Percentiles rank a stretch among this genome's conserved stretches.
Evolutionary conservation across 2,329 filamentous ascomycete genomes (phyloP).

Genomic region (Fusarium avenaceum): DNA sequence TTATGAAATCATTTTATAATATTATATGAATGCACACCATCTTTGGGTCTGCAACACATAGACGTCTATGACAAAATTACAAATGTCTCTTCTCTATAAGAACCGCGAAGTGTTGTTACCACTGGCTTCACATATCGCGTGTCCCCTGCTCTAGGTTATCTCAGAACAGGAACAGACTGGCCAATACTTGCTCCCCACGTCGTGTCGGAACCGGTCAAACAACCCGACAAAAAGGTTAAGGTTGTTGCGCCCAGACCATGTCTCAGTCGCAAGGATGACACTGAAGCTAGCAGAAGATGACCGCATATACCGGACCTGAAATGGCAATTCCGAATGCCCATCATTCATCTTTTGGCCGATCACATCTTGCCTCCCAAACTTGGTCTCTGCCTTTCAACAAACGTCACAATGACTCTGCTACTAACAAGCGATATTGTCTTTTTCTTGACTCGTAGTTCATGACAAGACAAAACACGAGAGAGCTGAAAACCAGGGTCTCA

Average conservation of each 20-base stretch:
- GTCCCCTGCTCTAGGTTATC: no score
- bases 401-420: background rate
- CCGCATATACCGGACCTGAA: slow-evolving; percentile 3
- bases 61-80: no score
- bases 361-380: background rate
- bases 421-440: no score
- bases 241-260: slow-evolving; percentile 1
- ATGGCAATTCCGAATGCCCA: background rate
- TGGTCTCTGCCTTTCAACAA: background rate
- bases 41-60: no score
- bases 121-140: no score
- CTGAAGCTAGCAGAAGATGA: background rate
- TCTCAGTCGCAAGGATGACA: slow-evolving; percentile 1
- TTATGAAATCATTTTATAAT: no score
- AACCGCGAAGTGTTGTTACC: no score
- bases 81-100: no score
- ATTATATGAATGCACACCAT: no score
- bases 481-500: slow-evolving; percentile 14
- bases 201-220: background rate
- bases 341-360: slow-evolving; percentile 1
- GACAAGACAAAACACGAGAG: background rate
- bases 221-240: background rate
- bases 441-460: background rate
- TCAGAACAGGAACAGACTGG: no score
- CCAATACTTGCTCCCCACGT: background rate